A percentile compares a stretch with the other conserved stretches of the same genome.
These are phyloP conservation scores for Suillus alpinus DNA, from an alignment of 768 basidiomycete genomes.

Conservation along the genomic window DNA sequence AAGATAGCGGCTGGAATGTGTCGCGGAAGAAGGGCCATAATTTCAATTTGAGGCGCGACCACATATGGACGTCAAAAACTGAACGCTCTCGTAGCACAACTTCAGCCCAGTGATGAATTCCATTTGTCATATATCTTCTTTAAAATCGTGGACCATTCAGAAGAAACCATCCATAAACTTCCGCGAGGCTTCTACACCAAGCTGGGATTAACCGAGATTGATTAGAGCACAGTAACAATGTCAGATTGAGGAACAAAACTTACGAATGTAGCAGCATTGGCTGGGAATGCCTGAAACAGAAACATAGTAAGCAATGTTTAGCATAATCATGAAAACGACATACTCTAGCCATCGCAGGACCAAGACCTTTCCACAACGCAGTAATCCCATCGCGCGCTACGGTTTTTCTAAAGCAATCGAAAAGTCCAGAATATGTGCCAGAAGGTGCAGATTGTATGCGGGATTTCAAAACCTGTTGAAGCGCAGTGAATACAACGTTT, in stretches of 20 bases:
- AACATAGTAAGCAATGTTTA: not conserved
- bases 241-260: constrained; percentile 30
- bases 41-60: not conserved
- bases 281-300: constrained; percentile 81
- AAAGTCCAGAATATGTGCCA: constrained; percentile 92
- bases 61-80: not conserved
- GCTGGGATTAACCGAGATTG: constrained; percentile 40
- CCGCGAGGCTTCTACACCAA: constrained; percentile 90
- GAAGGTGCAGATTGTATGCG: constrained; percentile 94
- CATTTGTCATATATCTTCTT: not conserved
- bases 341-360: constrained; percentile 93
- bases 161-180: constrained; percentile 75
- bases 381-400: constrained; percentile 83
- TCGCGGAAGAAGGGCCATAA: not conserved
- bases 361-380: constrained; percentile 96
- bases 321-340: constrained; percentile 24
- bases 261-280: constrained; percentile 93
- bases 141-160: constrained; percentile 20
- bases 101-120: constrained; percentile 8
- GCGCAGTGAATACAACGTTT: constrained; percentile 7
- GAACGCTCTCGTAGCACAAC: not conserved
- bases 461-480: constrained; percentile 84
- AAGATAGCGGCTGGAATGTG: not conserved
- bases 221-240: not conserved
- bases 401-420: constrained; percentile 91